phyloP scores from a whole-genome alignment of 257 asterid genomes.

The Linaria vulgaris region DNA sequence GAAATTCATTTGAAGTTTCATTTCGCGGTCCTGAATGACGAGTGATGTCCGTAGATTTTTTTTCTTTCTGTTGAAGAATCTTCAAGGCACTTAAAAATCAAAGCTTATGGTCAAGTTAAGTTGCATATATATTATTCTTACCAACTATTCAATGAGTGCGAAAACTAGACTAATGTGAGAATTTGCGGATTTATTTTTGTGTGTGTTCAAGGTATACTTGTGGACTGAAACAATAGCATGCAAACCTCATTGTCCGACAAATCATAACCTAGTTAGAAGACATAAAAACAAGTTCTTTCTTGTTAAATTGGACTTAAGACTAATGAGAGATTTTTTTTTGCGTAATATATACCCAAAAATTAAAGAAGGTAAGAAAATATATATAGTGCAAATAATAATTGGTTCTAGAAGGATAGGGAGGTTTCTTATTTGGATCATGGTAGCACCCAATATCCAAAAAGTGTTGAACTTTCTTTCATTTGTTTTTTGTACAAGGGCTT shows the following conservation, averaged over 20 bases:
- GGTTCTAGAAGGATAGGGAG: neutral
- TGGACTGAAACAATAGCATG: too few relatives aligned
- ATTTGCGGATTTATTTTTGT: too few relatives aligned
- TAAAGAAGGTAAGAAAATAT: neutral
- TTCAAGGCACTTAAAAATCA: too few relatives aligned
- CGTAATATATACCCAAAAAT: too few relatives aligned
- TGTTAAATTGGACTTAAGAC: too few relatives aligned
- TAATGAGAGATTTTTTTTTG: too few relatives aligned
- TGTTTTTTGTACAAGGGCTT: neutral
- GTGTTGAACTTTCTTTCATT: neutral
- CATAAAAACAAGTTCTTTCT: too few relatives aligned
- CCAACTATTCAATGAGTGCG: too few relatives aligned
- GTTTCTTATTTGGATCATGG: neutral
- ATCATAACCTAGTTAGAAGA: too few relatives aligned
- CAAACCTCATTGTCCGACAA: too few relatives aligned
- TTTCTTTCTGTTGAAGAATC: conserved; percentile 7
- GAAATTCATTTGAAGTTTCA: conserved; percentile 29
- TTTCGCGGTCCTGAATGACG: neutral
- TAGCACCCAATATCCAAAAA: conserved; percentile 5
- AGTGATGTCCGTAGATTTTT: neutral
- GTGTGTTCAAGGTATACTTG: too few relatives aligned
- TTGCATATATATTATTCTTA: neutral
- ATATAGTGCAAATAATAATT: neutral
- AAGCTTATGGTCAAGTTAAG: neutral
- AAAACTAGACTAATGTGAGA: too few relatives aligned